Conservation (phyloP, 352 stramenopile species). For the Phytophthora podocarpi region DNA sequence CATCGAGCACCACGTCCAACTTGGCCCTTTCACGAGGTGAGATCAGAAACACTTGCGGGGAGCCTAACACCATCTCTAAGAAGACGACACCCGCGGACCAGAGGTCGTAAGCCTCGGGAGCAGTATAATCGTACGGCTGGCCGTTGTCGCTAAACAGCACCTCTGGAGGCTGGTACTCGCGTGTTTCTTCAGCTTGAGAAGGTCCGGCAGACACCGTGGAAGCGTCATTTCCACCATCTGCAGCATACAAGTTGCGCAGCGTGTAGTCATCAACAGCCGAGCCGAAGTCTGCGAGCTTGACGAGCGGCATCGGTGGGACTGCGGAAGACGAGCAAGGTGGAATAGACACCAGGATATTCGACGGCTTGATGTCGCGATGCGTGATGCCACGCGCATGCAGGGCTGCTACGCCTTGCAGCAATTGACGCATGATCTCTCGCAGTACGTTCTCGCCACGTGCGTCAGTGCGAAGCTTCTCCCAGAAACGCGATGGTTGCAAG, state of each 20-base stretch:
- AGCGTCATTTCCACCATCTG: slow-evolving; percentile 61
- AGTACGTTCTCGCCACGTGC: slow-evolving; percentile 67
- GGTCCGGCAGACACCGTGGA: slow-evolving; percentile 64
- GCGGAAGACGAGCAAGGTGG: slow-evolving; percentile 16
- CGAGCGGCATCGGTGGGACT: slow-evolving; percentile 36
- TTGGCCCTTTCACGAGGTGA: slow-evolving; percentile 89
- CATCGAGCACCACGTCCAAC: slow-evolving; percentile 82
- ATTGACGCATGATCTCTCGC: slow-evolving; percentile 94
- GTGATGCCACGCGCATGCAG: slow-evolving; percentile 93
- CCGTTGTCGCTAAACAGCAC: slow-evolving; percentile 72
- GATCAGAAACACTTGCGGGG: slow-evolving; percentile 87
- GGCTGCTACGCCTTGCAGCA: slow-evolving; percentile 89
- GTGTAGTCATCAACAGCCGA: slow-evolving; percentile 86
- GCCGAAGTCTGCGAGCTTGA: slow-evolving; percentile 90
- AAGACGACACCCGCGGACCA: slow-evolving; percentile 96
- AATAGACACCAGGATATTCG: slow-evolving; percentile 73
- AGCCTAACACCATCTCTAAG: slow-evolving; percentile 95
- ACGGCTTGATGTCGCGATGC: slow-evolving; percentile 88
- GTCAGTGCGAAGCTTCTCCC: slow-evolving; percentile 71
- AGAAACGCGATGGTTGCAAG: slow-evolving; percentile 79
- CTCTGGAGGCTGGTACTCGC: slow-evolving; percentile 96
- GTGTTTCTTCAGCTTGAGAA: slow-evolving; percentile 91
- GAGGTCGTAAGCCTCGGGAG: slow-evolving; percentile 85
- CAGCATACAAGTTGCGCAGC: slow-evolving; percentile 72
- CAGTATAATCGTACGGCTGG: slow-evolving; percentile 62